These are phyloP conservation scores for Quercus gilva DNA, from an alignment of 306 rosid species.

Conservation along the genomic window DNA sequence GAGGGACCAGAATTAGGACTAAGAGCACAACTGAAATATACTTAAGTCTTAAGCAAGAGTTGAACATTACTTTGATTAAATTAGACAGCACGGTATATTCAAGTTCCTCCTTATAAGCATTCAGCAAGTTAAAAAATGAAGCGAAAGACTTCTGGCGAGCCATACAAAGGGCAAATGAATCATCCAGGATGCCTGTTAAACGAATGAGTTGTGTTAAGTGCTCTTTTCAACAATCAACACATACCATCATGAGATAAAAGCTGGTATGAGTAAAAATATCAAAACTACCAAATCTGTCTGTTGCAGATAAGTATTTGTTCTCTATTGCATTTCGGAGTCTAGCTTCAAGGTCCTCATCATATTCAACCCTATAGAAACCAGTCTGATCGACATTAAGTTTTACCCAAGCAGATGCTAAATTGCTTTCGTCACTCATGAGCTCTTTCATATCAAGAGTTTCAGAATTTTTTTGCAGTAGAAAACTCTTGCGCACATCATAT, in stretches of 20 bases:
- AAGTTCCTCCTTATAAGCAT: conserved; percentile 74
- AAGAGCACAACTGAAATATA: conserved; percentile 4
- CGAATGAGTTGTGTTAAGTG: too few relatives aligned
- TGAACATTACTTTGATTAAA: conserved; percentile 61
- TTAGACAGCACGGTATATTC: conserved; percentile 81
- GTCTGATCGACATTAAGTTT: conserved; percentile 89
- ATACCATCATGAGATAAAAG: not conserved
- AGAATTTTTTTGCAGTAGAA: conserved; percentile 59
- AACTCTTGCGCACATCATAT: conserved; percentile 61
- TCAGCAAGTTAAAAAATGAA: conserved; percentile 75
- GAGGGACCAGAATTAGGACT: conserved; percentile 28
- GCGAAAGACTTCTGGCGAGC: conserved; percentile 52
- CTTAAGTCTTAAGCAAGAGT: conserved; percentile 6
- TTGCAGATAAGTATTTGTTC: conserved; percentile 58
- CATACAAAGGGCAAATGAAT: too few relatives aligned
- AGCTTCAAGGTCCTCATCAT: conserved; percentile 66
- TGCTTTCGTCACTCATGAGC: conserved; percentile 29
- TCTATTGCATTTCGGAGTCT: conserved; percentile 72
- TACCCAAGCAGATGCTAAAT: conserved; percentile 47
- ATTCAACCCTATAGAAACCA: conserved; percentile 93
- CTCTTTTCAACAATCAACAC: not conserved
- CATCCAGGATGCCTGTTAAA: too few relatives aligned
- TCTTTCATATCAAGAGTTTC: conserved; percentile 53
- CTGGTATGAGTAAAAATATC: conserved; percentile 3
- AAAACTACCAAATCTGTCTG: conserved; percentile 79